Percentiles rank a stretch among this genome's conserved stretches.
These are phyloP conservation scores for Paraphoma sp. DNA, from an alignment of 2,329 filamentous ascomycete species.

Conservation along the genomic window DNA sequence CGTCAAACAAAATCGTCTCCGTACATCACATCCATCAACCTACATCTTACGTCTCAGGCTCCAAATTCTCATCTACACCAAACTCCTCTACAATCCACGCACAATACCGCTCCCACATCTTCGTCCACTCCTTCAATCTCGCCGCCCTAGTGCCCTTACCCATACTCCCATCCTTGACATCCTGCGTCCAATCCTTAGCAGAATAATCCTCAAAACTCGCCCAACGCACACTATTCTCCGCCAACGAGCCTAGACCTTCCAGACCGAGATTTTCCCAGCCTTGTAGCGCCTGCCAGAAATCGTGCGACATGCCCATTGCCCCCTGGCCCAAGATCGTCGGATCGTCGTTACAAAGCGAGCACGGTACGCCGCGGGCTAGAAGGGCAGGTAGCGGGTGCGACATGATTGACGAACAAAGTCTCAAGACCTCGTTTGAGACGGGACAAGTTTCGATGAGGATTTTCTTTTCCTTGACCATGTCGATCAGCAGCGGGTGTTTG, in stretches of 20 bases:
- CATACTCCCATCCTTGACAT: constrained; percentile 75
- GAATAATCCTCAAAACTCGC: constrained; percentile 84
- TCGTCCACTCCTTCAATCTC: constrained; percentile 77
- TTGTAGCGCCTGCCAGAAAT: constrained; percentile 93
- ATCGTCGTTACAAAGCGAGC: constrained; percentile 88
- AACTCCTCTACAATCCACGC: constrained; percentile 86
- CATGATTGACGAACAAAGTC: constrained; percentile 77
- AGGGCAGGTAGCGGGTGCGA: constrained; percentile 83
- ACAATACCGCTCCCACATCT: constrained; percentile 88
- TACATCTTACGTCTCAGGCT: constrained; percentile 47
- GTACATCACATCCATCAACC: neutral
- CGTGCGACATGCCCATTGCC: constrained; percentile 81
- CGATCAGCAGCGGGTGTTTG: constrained; percentile 88
- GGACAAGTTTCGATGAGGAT: constrained; percentile 91
- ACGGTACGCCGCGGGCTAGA: constrained; percentile 81
- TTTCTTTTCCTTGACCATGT: constrained; percentile 86
- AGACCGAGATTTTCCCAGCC: constrained; percentile 91
- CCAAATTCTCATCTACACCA: constrained; percentile 58
- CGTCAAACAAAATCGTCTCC: neutral
- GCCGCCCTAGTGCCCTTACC: constrained; percentile 74
- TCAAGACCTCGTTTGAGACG: constrained; percentile 86
- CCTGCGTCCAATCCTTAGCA: constrained; percentile 72
- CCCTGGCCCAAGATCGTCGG: constrained; percentile 88
- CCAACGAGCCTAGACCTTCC: constrained; percentile 82
- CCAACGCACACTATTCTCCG: constrained; percentile 93